phyloP scores from a whole-genome alignment of 306 rosid genomes.

The Citrullus colocynthis region DNA sequence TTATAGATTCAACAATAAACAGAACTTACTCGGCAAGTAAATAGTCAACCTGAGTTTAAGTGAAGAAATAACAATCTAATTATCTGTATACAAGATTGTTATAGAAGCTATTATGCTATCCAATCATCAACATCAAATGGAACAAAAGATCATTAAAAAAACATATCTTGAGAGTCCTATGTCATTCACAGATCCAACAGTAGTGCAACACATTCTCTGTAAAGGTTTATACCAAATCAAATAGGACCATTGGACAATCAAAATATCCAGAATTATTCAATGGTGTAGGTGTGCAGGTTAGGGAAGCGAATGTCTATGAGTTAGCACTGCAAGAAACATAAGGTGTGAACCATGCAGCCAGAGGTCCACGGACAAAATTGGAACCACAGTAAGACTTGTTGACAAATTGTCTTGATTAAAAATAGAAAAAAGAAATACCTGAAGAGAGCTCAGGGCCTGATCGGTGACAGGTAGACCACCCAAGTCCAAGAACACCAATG shows the following conservation, averaged over 20 bases:
- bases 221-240: background rate
- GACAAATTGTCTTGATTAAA: background rate
- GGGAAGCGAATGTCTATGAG: background rate
- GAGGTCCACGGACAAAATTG: background rate
- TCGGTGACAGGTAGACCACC: slow-evolving; percentile 91
- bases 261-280: background rate
- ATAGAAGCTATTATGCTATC: background rate
- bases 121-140: background rate
- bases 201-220: background rate
- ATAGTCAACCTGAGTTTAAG: background rate
- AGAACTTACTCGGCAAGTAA: background rate
- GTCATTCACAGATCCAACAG: background rate
- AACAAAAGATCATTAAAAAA: background rate
- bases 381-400: background rate
- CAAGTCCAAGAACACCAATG: slow-evolving; percentile 57
- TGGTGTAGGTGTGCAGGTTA: background rate
- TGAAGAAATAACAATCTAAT: background rate
- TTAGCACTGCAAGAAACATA: background rate
- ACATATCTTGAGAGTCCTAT: background rate
- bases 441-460: slow-evolving; percentile 38
- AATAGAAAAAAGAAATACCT: slow-evolving; percentile 22
- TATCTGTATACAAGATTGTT: background rate
- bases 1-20: background rate
- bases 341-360: background rate
- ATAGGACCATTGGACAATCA: background rate